Evolutionary conservation across 2,329 filamentous ascomycete species (phyloP).

Genomic region (Alternaria gaisen): DNA sequence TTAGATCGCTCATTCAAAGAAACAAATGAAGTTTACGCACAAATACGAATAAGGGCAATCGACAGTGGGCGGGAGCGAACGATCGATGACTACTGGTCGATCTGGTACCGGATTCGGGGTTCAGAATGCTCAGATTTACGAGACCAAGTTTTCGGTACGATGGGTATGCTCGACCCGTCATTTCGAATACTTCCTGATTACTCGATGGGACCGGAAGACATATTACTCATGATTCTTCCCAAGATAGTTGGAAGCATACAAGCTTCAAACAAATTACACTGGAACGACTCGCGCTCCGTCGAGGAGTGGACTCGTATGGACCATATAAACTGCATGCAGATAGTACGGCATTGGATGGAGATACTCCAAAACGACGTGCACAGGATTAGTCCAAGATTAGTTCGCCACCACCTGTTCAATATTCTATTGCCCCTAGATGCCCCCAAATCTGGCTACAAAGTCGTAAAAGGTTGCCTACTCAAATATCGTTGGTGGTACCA

Average conservation of each 20-base stretch:
- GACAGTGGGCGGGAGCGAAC: too few species aligned
- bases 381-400: not conserved
- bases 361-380: not conserved
- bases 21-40: too few species aligned
- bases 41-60: too few species aligned
- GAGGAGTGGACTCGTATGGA: too few species aligned
- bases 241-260: not conserved
- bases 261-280: too few species aligned
- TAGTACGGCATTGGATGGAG: not conserved
- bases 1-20: too few species aligned
- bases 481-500: not conserved
- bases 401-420: not conserved
- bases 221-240: not conserved
- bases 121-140: not conserved
- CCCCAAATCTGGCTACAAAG: not conserved
- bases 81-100: too few species aligned
- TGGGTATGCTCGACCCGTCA: not conserved
- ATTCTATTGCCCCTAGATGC: not conserved
- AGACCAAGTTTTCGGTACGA: not conserved
- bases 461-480: not conserved
- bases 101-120: too few species aligned
- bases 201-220: not conserved
- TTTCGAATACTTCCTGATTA: not conserved
- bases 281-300: too few species aligned
- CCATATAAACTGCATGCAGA: too few species aligned